Conservation (phyloP, 805 yeast genomes). For the Babjeviella inositovora region DNA sequence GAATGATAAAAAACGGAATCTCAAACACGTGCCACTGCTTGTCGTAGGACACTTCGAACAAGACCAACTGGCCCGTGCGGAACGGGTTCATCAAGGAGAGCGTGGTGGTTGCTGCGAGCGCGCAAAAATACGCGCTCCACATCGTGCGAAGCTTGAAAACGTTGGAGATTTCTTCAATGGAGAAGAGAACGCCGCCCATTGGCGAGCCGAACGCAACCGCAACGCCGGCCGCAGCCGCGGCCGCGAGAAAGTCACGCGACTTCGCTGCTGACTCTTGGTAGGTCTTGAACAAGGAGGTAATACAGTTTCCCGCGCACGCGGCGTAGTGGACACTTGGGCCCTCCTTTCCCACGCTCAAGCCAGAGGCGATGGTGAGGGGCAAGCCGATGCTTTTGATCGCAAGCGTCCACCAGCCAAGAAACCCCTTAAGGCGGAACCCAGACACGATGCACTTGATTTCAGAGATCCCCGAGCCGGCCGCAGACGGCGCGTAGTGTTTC, state of each 20-base stretch:
- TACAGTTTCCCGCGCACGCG: conserved; percentile 82
- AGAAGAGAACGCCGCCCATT: conserved; percentile 88
- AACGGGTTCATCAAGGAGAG: conserved; percentile 79
- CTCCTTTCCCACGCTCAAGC: conserved; percentile 89
- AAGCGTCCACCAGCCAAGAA: conserved; percentile 59
- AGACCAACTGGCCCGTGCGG: conserved; percentile 84
- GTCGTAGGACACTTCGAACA: conserved; percentile 84
- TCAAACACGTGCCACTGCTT: conserved; percentile 80
- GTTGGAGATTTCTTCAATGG: conserved; percentile 79
- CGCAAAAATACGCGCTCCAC: conserved; percentile 87
- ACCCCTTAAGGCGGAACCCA: conserved; percentile 71
- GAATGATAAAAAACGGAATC: conserved; percentile 56
- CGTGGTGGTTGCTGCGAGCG: conserved; percentile 73
- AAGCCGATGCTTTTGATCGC: conserved; percentile 63
- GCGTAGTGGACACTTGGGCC: conserved; percentile 99
- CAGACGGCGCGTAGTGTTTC: conserved; percentile 60
- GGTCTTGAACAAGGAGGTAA: conserved; percentile 35
- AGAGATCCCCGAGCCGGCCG: conserved; percentile 96
- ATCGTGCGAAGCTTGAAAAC: conserved; percentile 63
- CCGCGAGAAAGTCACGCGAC: conserved; percentile 53
- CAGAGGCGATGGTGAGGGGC: conserved; percentile 87
- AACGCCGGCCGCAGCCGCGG: conserved; percentile 95
- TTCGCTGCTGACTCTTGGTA: conserved; percentile 27
- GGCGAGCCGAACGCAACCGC: conserved; percentile 98
- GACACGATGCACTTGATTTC: conserved; percentile 91